Conservation (phyloP, 805 yeast species). For the Candida ulmi region DNA sequence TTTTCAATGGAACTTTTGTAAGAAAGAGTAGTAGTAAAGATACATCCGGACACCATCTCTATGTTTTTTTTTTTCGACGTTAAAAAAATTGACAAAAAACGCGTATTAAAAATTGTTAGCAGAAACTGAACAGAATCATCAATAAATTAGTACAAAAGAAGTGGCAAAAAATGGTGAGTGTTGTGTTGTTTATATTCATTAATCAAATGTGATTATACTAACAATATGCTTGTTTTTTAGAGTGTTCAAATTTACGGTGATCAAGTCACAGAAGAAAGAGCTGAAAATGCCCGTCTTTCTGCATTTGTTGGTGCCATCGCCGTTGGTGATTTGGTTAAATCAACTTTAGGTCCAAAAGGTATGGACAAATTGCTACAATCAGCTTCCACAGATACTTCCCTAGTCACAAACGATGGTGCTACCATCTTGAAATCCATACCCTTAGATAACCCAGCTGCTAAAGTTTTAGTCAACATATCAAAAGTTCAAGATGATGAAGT, state of each 20-base stretch:
- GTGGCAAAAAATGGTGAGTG: too few species aligned
- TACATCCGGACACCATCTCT: not conserved
- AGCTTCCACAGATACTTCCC: constrained; percentile 67
- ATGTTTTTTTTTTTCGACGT: not conserved
- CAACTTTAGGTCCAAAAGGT: constrained; percentile 96
- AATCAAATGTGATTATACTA: too few species aligned
- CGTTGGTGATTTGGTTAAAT: constrained; percentile 94
- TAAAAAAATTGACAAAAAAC: not conserved
- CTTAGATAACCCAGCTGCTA: constrained; percentile 95
- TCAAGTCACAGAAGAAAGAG: constrained; percentile 96
- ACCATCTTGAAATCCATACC: constrained; percentile 93
- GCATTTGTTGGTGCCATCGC: constrained; percentile 99
- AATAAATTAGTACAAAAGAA: too few species aligned
- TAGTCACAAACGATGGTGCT: constrained; percentile 98
- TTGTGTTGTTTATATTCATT: too few species aligned
- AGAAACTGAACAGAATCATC: constrained; percentile 1
- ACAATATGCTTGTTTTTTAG: too few species aligned
- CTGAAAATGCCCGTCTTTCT: constrained; percentile 95
- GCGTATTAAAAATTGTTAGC: too few species aligned
- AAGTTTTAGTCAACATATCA: constrained; percentile 88
- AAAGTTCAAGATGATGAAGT: constrained; percentile 97
- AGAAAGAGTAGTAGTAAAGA: too few species aligned
- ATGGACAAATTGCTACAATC: constrained; percentile 95
- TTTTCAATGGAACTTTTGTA: too few species aligned
- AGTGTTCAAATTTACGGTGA: constrained; percentile 91